phyloP scores from a whole-genome alignment of 495 filamentous ascomycete species.

The Achaetomiella virescens region DNA sequence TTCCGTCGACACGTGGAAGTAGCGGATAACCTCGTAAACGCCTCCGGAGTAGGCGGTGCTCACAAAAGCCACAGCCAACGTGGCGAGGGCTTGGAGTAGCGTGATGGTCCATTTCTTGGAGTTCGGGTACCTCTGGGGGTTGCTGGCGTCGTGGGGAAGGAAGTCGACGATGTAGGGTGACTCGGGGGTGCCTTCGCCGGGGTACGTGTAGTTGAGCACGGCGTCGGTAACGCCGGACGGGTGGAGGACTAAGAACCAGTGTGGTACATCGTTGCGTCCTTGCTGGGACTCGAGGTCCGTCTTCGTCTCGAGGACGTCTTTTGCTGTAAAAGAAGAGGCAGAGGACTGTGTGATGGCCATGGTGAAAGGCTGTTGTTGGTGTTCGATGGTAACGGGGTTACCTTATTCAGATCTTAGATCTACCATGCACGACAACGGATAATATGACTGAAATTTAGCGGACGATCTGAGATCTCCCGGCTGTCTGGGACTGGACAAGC shows the following conservation, averaged over 20 bases:
- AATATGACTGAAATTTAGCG: neutral
- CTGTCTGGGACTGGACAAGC: neutral
- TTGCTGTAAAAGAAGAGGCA: neutral
- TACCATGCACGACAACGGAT: neutral
- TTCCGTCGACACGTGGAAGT: slow-evolving; percentile 55
- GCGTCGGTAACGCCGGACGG: slow-evolving; percentile 34
- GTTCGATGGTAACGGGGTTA: neutral
- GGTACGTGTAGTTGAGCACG: slow-evolving; percentile 55
- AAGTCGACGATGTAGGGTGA: slow-evolving; percentile 72
- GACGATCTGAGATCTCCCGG: neutral
- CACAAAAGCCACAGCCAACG: slow-evolving; percentile 67
- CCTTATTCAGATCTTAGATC: neutral
- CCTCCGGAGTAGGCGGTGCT: slow-evolving; percentile 74
- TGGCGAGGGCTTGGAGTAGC: slow-evolving; percentile 56
- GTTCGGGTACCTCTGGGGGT: slow-evolving; percentile 60
- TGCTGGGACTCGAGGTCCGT: slow-evolving; percentile 27
- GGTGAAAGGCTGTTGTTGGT: neutral
- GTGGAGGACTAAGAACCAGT: slow-evolving; percentile 30
- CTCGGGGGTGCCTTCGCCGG: slow-evolving; percentile 64
- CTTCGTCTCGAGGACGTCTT: slow-evolving; percentile 1
- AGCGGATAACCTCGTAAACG: slow-evolving; percentile 50
- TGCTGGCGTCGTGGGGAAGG: slow-evolving; percentile 63
- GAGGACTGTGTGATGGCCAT: slow-evolving; percentile 4
- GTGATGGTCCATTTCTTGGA: slow-evolving; percentile 68
- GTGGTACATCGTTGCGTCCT: slow-evolving; percentile 11